A percentile compares a stretch with the other conserved stretches of the same genome.
Evolutionary conservation across 257 asterid species (phyloP).

Genomic region (Petrea volubilis): DNA sequence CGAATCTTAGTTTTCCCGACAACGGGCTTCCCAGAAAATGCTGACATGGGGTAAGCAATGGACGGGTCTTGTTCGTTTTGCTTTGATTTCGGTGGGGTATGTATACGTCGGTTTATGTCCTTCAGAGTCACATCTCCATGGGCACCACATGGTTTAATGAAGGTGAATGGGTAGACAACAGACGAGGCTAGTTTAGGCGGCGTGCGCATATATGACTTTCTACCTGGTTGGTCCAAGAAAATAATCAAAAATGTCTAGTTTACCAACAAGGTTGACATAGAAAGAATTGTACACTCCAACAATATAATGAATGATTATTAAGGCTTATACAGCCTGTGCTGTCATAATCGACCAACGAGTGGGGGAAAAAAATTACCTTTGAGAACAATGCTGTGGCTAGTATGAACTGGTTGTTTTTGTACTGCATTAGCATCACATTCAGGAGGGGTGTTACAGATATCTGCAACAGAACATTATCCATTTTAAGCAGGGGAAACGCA

Average conservation of each 20-base stretch:
- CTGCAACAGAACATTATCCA: constrained; percentile 40
- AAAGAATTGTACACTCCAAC: constrained; percentile 50
- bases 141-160: constrained; percentile 79
- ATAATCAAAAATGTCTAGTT: too few species aligned
- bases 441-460: constrained; percentile 43
- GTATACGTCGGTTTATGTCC: constrained; percentile 80
- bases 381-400: constrained; percentile 55
- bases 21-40: constrained; percentile 92
- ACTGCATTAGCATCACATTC: constrained; percentile 41
- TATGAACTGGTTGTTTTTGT: constrained; percentile 45
- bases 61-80: constrained; percentile 45
- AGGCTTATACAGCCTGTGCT: neutral
- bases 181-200: constrained; percentile 65
- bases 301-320: constrained; percentile 38
- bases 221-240: constrained; percentile 88
- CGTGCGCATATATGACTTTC: constrained; percentile 64
- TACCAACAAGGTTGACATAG: constrained; percentile 39
- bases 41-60: constrained; percentile 63
- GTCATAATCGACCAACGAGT: neutral
- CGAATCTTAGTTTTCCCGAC: constrained; percentile 88
- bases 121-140: constrained; percentile 82
- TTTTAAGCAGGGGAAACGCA: neutral
- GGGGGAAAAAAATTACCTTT: constrained; percentile 55
- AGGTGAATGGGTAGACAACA: constrained; percentile 69
- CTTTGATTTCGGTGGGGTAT: constrained; percentile 57